phyloP scores from a whole-genome alignment of 2,329 filamentous ascomycete species.

The Colletotrichum gloeosporioides region DNA sequence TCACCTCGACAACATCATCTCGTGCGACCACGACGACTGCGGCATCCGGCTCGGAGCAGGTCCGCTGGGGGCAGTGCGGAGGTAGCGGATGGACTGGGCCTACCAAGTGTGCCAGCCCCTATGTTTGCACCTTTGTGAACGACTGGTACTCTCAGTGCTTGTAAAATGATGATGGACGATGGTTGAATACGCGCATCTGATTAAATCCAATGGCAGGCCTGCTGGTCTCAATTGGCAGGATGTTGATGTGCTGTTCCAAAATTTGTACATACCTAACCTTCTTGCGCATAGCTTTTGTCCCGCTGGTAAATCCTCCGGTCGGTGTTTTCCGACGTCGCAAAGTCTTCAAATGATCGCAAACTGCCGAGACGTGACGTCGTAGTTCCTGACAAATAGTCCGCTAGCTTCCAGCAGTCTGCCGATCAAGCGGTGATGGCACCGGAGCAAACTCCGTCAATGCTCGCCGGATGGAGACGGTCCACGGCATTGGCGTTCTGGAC shows the following conservation, averaged over 20 bases:
- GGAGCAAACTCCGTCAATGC: neutral
- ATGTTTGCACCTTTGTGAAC: slow-evolving; percentile 22
- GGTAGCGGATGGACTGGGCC: slow-evolving; percentile 23
- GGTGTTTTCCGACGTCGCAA: neutral
- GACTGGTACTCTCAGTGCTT: slow-evolving; percentile 28
- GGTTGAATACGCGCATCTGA: neutral
- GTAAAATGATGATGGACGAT: neutral
- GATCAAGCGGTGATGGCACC: neutral
- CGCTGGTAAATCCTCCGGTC: neutral
- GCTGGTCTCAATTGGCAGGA: neutral
- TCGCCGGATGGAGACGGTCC: neutral
- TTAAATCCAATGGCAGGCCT: fast-evolving
- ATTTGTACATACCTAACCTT: neutral
- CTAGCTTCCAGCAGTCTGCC: neutral
- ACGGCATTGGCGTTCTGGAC: neutral
- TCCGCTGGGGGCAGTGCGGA: slow-evolving; percentile 27
- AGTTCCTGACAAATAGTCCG: neutral
- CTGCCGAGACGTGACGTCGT: neutral
- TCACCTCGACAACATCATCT: neutral
- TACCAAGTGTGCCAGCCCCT: slow-evolving; percentile 20
- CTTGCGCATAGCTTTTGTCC: neutral
- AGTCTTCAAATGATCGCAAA: fast-evolving
- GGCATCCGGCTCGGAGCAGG: slow-evolving; percentile 1
- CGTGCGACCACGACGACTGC: slow-evolving; percentile 11
- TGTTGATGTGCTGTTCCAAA: neutral